These are phyloP conservation scores for Calonectria leucothoes DNA, from an alignment of 2,329 filamentous ascomycete species.

Conservation along the genomic window DNA sequence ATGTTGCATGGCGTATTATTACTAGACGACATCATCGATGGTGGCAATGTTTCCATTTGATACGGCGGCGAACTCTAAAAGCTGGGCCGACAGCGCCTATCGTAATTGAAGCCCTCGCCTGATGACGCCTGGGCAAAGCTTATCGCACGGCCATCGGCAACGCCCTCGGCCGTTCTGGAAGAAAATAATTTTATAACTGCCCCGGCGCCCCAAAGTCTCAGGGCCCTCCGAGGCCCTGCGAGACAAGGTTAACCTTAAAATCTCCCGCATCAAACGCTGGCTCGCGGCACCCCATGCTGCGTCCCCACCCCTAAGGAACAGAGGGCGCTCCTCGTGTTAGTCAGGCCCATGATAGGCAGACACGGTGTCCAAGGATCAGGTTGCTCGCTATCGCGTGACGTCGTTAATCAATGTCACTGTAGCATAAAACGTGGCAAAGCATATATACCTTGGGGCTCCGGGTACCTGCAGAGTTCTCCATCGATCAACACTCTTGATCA, in stretches of 20 bases:
- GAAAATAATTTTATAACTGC: background rate
- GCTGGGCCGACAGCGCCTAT: background rate
- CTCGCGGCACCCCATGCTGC: background rate
- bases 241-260: conserved; percentile 10
- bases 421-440: background rate
- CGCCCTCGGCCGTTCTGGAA: background rate
- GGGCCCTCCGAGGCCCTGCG: background rate
- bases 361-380: background rate
- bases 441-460: background rate
- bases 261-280: conserved; percentile 5
- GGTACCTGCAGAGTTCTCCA: background rate
- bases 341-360: background rate
- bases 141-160: background rate
- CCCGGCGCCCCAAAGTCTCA: background rate
- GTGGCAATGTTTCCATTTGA: background rate
- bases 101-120: background rate
- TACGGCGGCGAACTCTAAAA: background rate
- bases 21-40: background rate
- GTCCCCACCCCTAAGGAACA: background rate
- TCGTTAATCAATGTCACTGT: background rate
- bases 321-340: background rate
- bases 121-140: background rate
- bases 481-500: conserved; percentile 1
- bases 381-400: background rate
- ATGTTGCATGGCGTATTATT: conserved; percentile 4